A percentile compares a stretch with the other conserved stretches of the same genome.
These are phyloP conservation scores for Calonectria naviculata DNA, from an alignment of 2,329 filamentous ascomycete species.

Conservation along the genomic window DNA sequence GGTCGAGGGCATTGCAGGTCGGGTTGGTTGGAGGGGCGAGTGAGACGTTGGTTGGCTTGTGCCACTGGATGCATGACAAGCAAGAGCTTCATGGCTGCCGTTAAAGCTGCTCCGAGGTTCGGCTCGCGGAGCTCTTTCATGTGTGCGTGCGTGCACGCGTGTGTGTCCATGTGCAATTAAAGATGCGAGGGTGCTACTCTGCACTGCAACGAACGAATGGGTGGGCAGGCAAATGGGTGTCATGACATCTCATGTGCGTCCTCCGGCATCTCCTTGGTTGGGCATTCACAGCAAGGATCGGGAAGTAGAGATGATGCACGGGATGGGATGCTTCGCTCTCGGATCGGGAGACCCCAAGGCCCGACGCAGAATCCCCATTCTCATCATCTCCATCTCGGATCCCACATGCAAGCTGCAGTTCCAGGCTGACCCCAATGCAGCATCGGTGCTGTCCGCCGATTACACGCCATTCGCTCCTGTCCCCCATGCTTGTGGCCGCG, in stretches of 20 bases:
- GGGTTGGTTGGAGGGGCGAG: background rate
- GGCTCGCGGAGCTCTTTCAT: background rate
- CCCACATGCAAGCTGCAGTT: conserved; percentile 17
- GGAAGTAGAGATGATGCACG: conserved; percentile 7
- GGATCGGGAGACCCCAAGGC: conserved; percentile 15
- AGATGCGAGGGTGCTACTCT: background rate
- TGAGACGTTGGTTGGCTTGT: background rate
- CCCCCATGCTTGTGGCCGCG: background rate
- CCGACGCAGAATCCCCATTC: background rate
- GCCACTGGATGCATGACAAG: background rate
- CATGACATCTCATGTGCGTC: conserved; percentile 9
- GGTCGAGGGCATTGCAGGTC: background rate
- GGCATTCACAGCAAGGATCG: conserved; percentile 6
- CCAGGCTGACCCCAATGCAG: conserved; percentile 19
- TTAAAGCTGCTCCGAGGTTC: conserved; percentile 19
- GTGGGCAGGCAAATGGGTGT: background rate
- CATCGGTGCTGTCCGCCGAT: conserved; percentile 21
- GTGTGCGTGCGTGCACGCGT: no score
- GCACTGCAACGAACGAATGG: background rate
- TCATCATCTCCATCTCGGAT: conserved; percentile 12
- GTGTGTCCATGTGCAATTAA: background rate
- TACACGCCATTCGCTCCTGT: conserved; percentile 21
- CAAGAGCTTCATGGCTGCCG: conserved; percentile 4
- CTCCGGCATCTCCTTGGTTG: conserved; percentile 1
- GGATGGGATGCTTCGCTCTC: conserved; percentile 15